Evolutionary conservation across 2,329 filamentous ascomycete species (phyloP).

Genomic region (Pseudogymnoascus sp.): DNA sequence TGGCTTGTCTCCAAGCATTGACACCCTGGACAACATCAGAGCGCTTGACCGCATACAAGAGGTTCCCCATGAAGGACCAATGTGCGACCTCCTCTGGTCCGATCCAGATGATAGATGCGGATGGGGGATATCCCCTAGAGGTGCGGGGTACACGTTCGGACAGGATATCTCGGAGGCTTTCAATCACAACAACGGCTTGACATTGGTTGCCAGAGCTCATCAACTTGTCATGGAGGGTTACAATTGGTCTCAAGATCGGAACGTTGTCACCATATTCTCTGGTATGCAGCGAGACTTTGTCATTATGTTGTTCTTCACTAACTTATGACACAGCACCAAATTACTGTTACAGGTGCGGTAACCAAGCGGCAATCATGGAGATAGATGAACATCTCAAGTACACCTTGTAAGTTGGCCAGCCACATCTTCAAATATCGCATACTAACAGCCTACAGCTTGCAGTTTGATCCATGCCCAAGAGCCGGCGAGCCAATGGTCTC

Average conservation of each 20-base stretch:
- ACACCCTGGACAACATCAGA: conserved; percentile 91
- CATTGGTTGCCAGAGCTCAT: conserved; percentile 89
- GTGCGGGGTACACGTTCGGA: conserved; percentile 89
- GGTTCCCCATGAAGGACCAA: conserved; percentile 94
- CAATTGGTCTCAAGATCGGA: conserved; percentile 97
- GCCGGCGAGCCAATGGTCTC: conserved; percentile 99
- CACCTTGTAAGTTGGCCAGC: conserved; percentile 74
- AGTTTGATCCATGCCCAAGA: conserved; percentile 97
- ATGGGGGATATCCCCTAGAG: conserved; percentile 91
- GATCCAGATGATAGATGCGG: conserved; percentile 95
- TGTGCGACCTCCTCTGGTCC: conserved; percentile 98
- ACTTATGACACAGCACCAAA: conserved; percentile 54
- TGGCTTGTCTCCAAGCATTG: conserved; percentile 81
- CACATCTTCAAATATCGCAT: conserved; percentile 8
- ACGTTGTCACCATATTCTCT: conserved; percentile 98
- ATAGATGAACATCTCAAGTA: conserved; percentile 99
- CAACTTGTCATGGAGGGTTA: conserved; percentile 99
- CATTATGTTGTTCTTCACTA: conserved; percentile 17
- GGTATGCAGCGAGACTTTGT: conserved; percentile 43
- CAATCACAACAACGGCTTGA: conserved; percentile 97
- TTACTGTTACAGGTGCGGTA: conserved; percentile 98
- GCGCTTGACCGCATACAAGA: conserved; percentile 95
- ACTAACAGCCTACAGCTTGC: conserved; percentile 58
- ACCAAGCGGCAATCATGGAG: conserved; percentile 99
- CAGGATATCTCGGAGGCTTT: conserved; percentile 98